These are phyloP conservation scores for Tetrapisispora arboricola DNA, from an alignment of 805 yeast species.

Conservation along the genomic window DNA sequence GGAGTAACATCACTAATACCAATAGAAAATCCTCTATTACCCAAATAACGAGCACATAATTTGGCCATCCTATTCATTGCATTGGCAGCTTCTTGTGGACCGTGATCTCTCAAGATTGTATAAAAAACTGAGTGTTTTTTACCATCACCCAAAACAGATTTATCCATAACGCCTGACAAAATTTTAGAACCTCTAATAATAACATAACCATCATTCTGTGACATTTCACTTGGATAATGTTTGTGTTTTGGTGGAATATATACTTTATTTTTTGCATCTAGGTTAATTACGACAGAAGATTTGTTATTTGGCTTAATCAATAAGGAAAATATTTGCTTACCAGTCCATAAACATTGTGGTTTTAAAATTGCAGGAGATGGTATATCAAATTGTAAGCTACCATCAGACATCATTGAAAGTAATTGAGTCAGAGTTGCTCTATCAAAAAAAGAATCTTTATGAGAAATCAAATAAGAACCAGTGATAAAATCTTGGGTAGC, in stretches of 20 bases:
- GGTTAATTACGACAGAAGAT: constrained; percentile 75
- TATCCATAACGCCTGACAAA: constrained; percentile 93
- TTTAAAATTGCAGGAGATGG: constrained; percentile 94
- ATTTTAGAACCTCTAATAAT: constrained; percentile 83
- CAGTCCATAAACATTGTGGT: constrained; percentile 91
- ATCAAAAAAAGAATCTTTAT: constrained; percentile 88
- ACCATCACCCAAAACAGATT: constrained; percentile 93
- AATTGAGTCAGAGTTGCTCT: constrained; percentile 75
- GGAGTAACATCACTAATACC: constrained; percentile 98
- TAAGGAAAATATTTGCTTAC: constrained; percentile 87
- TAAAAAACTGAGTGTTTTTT: constrained; percentile 94
- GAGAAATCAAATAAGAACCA: constrained; percentile 85
- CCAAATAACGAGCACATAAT: constrained; percentile 87
- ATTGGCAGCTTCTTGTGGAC: constrained; percentile 89
- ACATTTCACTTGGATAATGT: constrained; percentile 82
- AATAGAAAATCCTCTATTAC: constrained; percentile 92
- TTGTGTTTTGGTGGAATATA: constrained; percentile 59
- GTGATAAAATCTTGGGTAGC: constrained; percentile 99
- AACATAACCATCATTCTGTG: constrained; percentile 93
- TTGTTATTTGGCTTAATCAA: constrained; percentile 71
- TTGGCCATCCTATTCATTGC: constrained; percentile 99
- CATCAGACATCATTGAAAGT: constrained; percentile 94
- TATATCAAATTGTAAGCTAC: constrained; percentile 71
- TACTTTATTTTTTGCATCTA: constrained; percentile 92
- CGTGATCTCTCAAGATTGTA: constrained; percentile 88